phyloP scores from a whole-genome alignment of 75 land plant genomes.

The Cryptomeria japonica region DNA sequence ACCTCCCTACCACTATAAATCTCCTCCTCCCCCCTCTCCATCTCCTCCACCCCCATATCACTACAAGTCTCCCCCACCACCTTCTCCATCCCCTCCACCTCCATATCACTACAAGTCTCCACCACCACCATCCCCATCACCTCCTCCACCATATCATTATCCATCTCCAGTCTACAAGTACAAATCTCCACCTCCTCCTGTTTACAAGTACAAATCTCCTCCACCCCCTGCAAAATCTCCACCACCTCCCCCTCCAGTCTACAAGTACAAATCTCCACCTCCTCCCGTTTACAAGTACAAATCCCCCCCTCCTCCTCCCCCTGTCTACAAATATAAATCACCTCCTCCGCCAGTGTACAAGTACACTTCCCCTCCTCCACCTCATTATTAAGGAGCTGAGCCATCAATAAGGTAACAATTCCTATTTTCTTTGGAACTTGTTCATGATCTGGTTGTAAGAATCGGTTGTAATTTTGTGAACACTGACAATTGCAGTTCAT shows the following conservation, averaged over 20 bases:
- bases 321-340: background rate
- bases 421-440: background rate
- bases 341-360: background rate
- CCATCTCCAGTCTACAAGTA: background rate
- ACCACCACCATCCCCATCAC: background rate
- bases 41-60: background rate
- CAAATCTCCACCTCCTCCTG: background rate
- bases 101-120: background rate
- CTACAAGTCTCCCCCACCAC: background rate
- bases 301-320: background rate
- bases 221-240: background rate
- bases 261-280: background rate
- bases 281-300: background rate
- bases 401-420: background rate
- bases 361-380: background rate
- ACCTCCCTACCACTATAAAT: background rate
- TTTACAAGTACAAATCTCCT: background rate
- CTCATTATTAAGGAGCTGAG: background rate
- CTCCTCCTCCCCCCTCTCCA: background rate
- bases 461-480: too few species aligned
- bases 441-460: too few species aligned
- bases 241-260: background rate
- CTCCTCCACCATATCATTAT: background rate
- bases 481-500: too few species aligned
- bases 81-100: background rate